These are phyloP conservation scores for Lophium mytilinum DNA, from an alignment of 495 filamentous ascomycete species.

Conservation along the genomic window DNA sequence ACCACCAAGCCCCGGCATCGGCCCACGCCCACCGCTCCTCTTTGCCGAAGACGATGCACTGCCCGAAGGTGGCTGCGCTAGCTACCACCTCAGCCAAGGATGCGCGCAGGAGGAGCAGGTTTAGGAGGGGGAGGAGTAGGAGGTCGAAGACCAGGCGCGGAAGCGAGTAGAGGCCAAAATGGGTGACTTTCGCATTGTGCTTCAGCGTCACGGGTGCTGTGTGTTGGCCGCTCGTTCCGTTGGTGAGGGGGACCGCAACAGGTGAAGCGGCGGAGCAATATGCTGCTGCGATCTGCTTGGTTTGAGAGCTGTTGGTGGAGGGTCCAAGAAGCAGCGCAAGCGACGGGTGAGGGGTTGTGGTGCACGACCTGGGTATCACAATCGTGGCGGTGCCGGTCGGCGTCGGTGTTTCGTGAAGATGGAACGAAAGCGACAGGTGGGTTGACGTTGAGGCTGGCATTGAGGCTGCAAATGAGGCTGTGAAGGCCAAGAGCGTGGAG, in stretches of 20 bases:
- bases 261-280: background rate
- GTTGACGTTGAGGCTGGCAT: background rate
- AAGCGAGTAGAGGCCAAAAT: background rate
- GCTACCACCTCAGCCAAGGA: background rate
- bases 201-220: background rate
- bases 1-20: background rate
- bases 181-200: background rate
- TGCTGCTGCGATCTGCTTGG: background rate
- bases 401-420: background rate
- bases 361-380: background rate
- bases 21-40: background rate
- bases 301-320: background rate
- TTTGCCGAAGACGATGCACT: background rate
- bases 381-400: background rate
- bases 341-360: background rate
- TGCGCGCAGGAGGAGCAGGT: background rate
- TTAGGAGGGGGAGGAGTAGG: background rate
- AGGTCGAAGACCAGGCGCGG: background rate
- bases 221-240: background rate
- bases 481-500: background rate
- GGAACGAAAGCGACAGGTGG: background rate
- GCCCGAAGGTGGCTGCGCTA: background rate
- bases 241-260: background rate
- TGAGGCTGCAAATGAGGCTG: background rate
- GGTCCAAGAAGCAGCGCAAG: background rate